phyloP scores from a whole-genome alignment of 768 basidiomycete species.

The Thelephora ganbajun region DNA sequence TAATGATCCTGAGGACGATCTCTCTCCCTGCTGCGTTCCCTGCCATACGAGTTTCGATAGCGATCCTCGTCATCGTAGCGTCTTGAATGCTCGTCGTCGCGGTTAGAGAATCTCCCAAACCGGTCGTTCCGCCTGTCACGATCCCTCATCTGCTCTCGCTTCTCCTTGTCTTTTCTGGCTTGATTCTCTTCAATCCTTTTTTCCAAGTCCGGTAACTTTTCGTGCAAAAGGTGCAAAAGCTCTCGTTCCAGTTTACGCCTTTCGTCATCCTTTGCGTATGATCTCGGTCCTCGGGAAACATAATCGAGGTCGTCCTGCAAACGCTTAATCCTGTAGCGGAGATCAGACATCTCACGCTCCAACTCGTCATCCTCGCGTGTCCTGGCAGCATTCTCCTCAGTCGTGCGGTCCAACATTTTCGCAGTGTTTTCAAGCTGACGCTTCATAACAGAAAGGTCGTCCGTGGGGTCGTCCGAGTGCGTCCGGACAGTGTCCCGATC shows the following conservation, averaged over 20 bases:
- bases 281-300: conserved; percentile 60
- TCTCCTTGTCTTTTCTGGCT: conserved; percentile 61
- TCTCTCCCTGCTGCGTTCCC: conserved; percentile 19
- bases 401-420: conserved; percentile 60
- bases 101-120: conserved; percentile 53
- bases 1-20: conserved; percentile 12
- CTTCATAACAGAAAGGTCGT: conserved; percentile 79
- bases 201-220: conserved; percentile 84
- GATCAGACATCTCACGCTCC: conserved; percentile 79
- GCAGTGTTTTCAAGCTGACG: conserved; percentile 69
- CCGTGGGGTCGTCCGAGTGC: conserved; percentile 45
- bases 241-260: conserved; percentile 79
- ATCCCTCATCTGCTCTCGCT: conserved; percentile 63
- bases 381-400: conserved; percentile 44
- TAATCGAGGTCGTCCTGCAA: conserved; percentile 90
- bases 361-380: conserved; percentile 80
- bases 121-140: conserved; percentile 77
- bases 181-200: conserved; percentile 69
- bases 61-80: conserved; percentile 27
- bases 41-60: conserved; percentile 8
- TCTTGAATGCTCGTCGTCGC: conserved; percentile 19
- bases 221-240: conserved; percentile 73
- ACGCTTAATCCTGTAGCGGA: conserved; percentile 72
- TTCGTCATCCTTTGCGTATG: conserved; percentile 70
- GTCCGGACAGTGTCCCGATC: conserved; percentile 74